Evolutionary conservation across 2,329 filamentous ascomycete genomes (phyloP), one percentile per base, ranked within the genome.

Genomic region (Xylariaceae sp.): DNA sequence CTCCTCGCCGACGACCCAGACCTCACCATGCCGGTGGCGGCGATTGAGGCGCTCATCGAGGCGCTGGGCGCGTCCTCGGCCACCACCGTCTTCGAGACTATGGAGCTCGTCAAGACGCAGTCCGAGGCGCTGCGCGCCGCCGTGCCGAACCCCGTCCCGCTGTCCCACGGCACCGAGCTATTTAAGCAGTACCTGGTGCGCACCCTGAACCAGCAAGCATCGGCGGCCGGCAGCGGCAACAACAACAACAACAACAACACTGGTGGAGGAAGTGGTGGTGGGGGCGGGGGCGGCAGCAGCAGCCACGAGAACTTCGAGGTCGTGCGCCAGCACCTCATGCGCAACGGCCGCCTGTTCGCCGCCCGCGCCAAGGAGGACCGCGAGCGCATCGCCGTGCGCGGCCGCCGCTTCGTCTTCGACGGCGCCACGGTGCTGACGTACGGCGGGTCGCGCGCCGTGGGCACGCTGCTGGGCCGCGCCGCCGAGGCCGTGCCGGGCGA

Each of bases 151-250:
- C 85, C 89, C 11, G 85, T 96, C 36, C 90, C 89, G 4, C 77
- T 96, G 12, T 88, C 85, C 31, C 92, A 93, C 35, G 92, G 92
- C 51, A 94, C 89, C 39, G 89, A 95, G 58, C 77, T 96, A 38
- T 96, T 98, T 68, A 84, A 92, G 58, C 83, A 90, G 56, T 96
- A 94, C 62, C 77, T 98, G 48, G 82, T 94, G 51, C 78, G 80
- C 36, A 87, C 72, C 43, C 68, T 81, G 55, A 73, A 72, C 62
- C 67, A 72, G 63, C 68, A 70, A 45, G 61, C 64, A 32, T 44
- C 46, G 33, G 44, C 46, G 38, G 45, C 44, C 39, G 44, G 44
- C 21, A 23, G 21, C 21, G 21, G 21, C 21, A 12, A 12, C n/a
- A n/a, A n/a, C n/a, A n/a, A n/a, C n/a, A n/a, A n/a, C n/a, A n/a